Evolutionary conservation across 2,329 filamentous ascomycete genomes (phyloP).

Genomic region (Diaporthe ilicicola): DNA sequence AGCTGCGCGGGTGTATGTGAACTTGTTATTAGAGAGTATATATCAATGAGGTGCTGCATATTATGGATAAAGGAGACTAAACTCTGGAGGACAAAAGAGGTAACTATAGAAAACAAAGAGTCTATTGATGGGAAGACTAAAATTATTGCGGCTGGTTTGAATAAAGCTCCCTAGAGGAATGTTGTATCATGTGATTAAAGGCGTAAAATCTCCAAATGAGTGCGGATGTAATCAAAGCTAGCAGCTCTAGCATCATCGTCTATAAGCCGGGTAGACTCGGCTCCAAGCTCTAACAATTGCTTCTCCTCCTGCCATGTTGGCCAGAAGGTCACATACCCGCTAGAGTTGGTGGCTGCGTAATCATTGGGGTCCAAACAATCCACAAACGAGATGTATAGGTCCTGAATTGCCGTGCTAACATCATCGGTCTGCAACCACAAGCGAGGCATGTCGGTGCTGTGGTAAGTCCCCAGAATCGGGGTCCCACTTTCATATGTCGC

Average conservation of each 20-base stretch:
- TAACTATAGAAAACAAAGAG: too few species aligned
- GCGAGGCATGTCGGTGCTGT: slow-evolving; percentile 74
- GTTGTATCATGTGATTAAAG: neutral
- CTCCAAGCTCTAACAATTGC: slow-evolving; percentile 3
- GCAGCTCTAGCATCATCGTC: neutral
- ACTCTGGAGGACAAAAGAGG: too few species aligned
- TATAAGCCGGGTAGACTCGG: neutral
- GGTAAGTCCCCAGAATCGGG: slow-evolving; percentile 80
- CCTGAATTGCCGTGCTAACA: neutral
- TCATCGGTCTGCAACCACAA: slow-evolving; percentile 72
- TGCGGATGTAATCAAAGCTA: slow-evolving; percentile 5
- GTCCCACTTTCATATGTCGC: slow-evolving; percentile 75
- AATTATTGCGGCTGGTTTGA: too few species aligned
- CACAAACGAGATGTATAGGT: slow-evolving; percentile 63
- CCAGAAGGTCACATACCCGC: neutral
- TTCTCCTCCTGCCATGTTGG: neutral
- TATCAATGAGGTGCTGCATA: too few species aligned
- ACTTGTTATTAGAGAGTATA: too few species aligned
- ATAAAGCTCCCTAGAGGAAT: too few species aligned
- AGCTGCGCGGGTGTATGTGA: too few species aligned
- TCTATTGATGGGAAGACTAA: too few species aligned
- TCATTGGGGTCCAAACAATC: slow-evolving; percentile 65
- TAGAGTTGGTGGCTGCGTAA: slow-evolving; percentile 34
- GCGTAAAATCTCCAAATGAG: neutral
- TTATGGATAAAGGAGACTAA: too few species aligned